These are phyloP conservation scores for Microsporum canis DNA, from an alignment of 2,329 filamentous ascomycete genomes.

Conservation along the genomic window DNA sequence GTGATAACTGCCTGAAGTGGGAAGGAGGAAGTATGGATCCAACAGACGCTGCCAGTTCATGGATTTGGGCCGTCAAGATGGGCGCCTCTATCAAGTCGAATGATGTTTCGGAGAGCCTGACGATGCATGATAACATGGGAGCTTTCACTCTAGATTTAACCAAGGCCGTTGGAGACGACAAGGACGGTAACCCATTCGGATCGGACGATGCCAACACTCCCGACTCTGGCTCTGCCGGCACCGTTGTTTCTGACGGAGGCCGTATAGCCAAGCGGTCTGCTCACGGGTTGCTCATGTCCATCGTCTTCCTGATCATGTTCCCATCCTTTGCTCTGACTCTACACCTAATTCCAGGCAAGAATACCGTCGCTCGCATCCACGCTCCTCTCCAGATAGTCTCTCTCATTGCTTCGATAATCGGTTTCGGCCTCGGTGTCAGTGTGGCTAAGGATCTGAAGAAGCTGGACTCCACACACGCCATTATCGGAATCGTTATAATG, in stretches of 20 bases:
- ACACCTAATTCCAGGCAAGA: constrained; percentile 10
- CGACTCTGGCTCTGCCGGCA: background rate
- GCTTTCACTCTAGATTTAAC: constrained; percentile 39
- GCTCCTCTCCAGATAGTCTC: constrained; percentile 38
- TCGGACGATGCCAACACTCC: background rate
- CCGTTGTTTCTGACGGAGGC: background rate
- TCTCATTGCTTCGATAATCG: constrained; percentile 38
- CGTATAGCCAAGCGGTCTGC: constrained; percentile 12
- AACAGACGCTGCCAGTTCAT: constrained; percentile 32
- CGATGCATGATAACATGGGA: constrained; percentile 35
- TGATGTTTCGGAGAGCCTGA: constrained; percentile 33
- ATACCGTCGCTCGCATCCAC: constrained; percentile 25
- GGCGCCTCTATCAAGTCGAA: constrained; percentile 41
- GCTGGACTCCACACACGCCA: constrained; percentile 36
- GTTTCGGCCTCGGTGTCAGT: constrained; percentile 42
- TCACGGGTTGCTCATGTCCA: constrained; percentile 21
- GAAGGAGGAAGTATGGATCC: constrained; percentile 42
- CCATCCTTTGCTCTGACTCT: constrained; percentile 17
- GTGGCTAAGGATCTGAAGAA: constrained; percentile 33
- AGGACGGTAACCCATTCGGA: constrained; percentile 24
- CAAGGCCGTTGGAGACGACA: constrained; percentile 40
- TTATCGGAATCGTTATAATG: constrained; percentile 45
- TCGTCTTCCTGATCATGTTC: constrained; percentile 19
- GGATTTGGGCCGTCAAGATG: constrained; percentile 41
- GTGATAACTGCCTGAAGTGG: constrained; percentile 45